Evolutionary conservation across 805 yeast genomes (phyloP), one percentile per base, ranked within the genome.

Genomic region (Candida coquimbonensis): DNA sequence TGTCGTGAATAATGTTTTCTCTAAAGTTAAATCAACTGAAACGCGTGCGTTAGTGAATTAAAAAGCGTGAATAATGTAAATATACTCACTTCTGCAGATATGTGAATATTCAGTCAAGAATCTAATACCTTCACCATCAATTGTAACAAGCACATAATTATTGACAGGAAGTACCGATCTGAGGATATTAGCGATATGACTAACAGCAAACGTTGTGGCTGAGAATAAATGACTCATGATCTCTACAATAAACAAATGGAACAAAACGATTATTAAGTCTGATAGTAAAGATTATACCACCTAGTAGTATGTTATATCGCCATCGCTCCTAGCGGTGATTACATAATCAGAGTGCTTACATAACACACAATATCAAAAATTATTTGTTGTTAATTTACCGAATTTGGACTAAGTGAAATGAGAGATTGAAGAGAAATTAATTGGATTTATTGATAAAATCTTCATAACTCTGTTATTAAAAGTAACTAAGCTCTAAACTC

Each of bases 91-190:
- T 34, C 60, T 45, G 40, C 61, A 58, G 8, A 73, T 64, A 54
- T 72, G 75, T 24, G 69, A 68, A 45, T 69, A 72, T 38, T 69
- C 74, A 6, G 78, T 69, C 12, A 71, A 68, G 56, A 80, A 74
- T 26, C 73, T 68, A 12, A 80, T 51, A 0, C 84, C 85, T 39
- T 75, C 75, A 2, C 62, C 55, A 17, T 75, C 73, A 39, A 79
- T 70, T 13, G 60, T 62, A n/a, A 75, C 59, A 16, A 69, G 49
- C 13, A 69, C 74, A 38, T 65, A 62, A 19, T 59, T 53, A 9
- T 73, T 70, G 36, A 73, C 68, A 2, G 70, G 61, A 4, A 68
- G 57, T 4, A 76, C 54, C 21, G 79, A 67, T 33, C 62, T 62
- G 38, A 77, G 58, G 5, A 77, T 73, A 3, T 69, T 66, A 1